phyloP scores from a whole-genome alignment of 306 rosid species.

The Lupinus albus region DNA sequence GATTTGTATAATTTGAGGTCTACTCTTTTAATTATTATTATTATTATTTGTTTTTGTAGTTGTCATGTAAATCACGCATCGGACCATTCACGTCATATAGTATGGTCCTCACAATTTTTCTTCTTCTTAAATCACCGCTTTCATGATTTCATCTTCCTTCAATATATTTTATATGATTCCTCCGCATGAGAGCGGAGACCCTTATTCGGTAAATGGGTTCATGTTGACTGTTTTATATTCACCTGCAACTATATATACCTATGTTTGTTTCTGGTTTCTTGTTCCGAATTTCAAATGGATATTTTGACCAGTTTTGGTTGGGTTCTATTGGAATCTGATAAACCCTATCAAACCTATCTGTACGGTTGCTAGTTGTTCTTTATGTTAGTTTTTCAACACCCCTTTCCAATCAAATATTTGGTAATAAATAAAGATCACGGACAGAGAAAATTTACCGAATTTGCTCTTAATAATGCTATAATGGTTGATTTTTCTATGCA shows the following conservation, averaged over 20 bases:
- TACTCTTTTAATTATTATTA: too few relatives aligned
- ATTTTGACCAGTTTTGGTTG: too few relatives aligned
- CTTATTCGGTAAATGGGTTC: constrained; percentile 36
- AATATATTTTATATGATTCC: constrained; percentile 32
- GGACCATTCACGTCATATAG: constrained; percentile 61
- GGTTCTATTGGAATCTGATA: too few relatives aligned
- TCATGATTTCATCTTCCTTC: constrained; percentile 14
- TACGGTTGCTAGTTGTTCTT: too few relatives aligned
- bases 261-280: constrained; percentile 35
- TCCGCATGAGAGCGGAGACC: constrained; percentile 34
- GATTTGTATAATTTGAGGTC: too few relatives aligned
- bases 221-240: constrained; percentile 10
- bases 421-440: background rate
- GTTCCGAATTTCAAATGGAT: too few relatives aligned
- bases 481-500: too few relatives aligned
- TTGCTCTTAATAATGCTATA: background rate
- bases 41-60: too few relatives aligned
- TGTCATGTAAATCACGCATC: constrained; percentile 1
- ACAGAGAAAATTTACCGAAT: background rate
- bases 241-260: constrained; percentile 22
- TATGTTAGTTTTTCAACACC: background rate
- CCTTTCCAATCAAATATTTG: background rate
- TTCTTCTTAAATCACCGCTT: constrained; percentile 18
- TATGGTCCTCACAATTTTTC: constrained; percentile 53
- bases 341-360: too few relatives aligned